These are phyloP conservation scores for Fusarium sp. DNA, from an alignment of 2,329 filamentous ascomycete species.

Conservation along the genomic window DNA sequence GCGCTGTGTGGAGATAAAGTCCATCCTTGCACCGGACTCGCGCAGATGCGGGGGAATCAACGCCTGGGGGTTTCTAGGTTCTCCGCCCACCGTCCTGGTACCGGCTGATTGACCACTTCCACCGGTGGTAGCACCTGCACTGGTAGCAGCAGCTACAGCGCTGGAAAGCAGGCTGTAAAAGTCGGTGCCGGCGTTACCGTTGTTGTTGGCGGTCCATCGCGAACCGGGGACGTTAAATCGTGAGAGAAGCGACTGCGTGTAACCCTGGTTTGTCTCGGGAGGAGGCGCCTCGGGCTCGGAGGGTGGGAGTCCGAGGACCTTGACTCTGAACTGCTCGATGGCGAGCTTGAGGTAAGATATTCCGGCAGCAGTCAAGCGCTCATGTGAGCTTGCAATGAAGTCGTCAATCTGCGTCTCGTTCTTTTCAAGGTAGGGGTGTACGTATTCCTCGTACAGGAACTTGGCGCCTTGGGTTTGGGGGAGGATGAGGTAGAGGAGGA, in stretches of 20 bases:
- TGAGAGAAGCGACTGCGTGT: slow-evolving; percentile 84
- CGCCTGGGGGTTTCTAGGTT: slow-evolving; percentile 60
- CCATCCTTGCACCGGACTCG: slow-evolving; percentile 73
- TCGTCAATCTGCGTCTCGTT: slow-evolving; percentile 92
- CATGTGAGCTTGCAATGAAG: slow-evolving; percentile 85
- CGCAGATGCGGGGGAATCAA: slow-evolving; percentile 78
- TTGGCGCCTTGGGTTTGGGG: slow-evolving; percentile 96
- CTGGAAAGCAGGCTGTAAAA: slow-evolving; percentile 83
- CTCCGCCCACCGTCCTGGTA: slow-evolving; percentile 40
- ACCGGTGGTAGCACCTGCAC: slow-evolving; percentile 64
- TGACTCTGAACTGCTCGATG: slow-evolving; percentile 78
- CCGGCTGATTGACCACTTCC: slow-evolving; percentile 53
- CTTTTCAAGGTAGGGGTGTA: slow-evolving; percentile 87
- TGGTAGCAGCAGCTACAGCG: slow-evolving; percentile 73
- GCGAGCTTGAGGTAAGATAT: slow-evolving; percentile 78
- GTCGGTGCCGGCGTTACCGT: slow-evolving; percentile 63
- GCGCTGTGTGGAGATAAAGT: slow-evolving; percentile 81
- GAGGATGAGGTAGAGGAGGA: slow-evolving; percentile 95
- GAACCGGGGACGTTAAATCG: slow-evolving; percentile 86
- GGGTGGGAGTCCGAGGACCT: slow-evolving; percentile 81
- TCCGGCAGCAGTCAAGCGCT: slow-evolving; percentile 80
- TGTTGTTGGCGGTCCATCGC: slow-evolving; percentile 63
- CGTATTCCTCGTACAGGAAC: slow-evolving; percentile 82
- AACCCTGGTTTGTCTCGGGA: slow-evolving; percentile 63
- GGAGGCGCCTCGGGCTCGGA: slow-evolving; percentile 53